Percentiles rank a stretch among this genome's conserved stretches.
These are phyloP conservation scores for Cercospora sp. DNA, from an alignment of 2,329 filamentous ascomycete genomes.

Conservation along the genomic window DNA sequence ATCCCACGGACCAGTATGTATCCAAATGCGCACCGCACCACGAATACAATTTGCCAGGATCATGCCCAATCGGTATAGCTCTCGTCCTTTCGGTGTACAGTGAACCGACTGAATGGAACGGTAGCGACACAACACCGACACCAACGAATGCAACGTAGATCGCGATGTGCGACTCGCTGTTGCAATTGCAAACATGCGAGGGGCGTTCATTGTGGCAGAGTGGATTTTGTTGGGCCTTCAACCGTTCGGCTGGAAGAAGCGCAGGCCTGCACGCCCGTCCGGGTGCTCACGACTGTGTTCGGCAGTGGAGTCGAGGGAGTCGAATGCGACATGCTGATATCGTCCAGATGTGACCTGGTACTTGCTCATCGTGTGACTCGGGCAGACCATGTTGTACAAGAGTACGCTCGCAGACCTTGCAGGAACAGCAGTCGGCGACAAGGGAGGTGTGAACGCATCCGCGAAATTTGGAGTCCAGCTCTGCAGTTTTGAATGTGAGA, in stretches of 20 bases:
- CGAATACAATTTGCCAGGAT: neutral
- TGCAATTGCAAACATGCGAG: neutral
- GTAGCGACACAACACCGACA: slow-evolving; percentile 16
- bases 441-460: neutral
- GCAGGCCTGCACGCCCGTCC: neutral
- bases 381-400: neutral
- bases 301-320: neutral
- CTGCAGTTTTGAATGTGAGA: neutral
- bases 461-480: slow-evolving; percentile 1
- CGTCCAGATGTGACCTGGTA: neutral
- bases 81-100: neutral
- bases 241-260: neutral
- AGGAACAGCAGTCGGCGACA: neutral
- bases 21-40: neutral
- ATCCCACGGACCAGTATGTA: neutral
- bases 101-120: slow-evolving; percentile 10
- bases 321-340: neutral
- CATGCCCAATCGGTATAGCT: neutral
- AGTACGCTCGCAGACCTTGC: neutral
- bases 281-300: neutral
- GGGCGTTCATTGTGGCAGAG: neutral
- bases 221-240: neutral
- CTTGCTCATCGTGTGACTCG: neutral
- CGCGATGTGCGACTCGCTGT: neutral
- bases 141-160: slow-evolving; percentile 15